Evolutionary conservation across 106 monocot genomes (phyloP), one percentile per base, ranked within the genome.

Genomic region (Cymbidium sinense): DNA sequence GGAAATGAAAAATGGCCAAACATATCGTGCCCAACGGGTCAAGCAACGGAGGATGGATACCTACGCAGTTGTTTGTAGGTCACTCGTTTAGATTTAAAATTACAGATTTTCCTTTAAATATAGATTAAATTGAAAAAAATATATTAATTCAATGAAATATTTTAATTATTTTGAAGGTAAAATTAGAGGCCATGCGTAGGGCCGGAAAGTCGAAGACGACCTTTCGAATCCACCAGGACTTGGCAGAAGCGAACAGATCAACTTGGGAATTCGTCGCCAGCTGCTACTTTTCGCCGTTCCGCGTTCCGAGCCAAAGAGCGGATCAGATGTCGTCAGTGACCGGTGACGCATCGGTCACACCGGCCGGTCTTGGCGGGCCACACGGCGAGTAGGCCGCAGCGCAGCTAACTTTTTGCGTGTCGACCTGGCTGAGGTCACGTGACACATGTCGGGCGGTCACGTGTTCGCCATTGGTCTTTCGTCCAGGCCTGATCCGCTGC

Each of bases 261-360:
- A 62, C 61, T 7, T 25, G 25, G 9, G 61, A 62, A 62, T 19
- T 19, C 18, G 54, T 21, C 2, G 20, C 23, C 8, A 0, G 25
- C 27, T 10, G 11, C 6, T 62, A 1, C 25, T 27, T 15, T 67
- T 17, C 31, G 15, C 71, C 34, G 37, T 71, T 71, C 37, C 37
- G 71, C 39, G 37, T 39, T n/a, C 7, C 3, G 34, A 4, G 21
- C 1, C 1, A 21, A 18, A 37, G 37, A 71, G 71, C 20, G 71
- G 71, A 71, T 71, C 69, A 34, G n/a, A 39, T 2, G 39, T 2
- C 12, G 20, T 70, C 8, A 35, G 20, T n/a, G 21, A 71, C 29
- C 67, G 33, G 31, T 29, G 67, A 67, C 67, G 67, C 67, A 67
- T 67, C 67, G 33, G 67, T 67, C 67, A 34, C 33, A 67, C 10